These are phyloP conservation scores for Musa troglodytarum DNA, from an alignment of 176 grass and related monocot genomes.

Conservation along the genomic window DNA sequence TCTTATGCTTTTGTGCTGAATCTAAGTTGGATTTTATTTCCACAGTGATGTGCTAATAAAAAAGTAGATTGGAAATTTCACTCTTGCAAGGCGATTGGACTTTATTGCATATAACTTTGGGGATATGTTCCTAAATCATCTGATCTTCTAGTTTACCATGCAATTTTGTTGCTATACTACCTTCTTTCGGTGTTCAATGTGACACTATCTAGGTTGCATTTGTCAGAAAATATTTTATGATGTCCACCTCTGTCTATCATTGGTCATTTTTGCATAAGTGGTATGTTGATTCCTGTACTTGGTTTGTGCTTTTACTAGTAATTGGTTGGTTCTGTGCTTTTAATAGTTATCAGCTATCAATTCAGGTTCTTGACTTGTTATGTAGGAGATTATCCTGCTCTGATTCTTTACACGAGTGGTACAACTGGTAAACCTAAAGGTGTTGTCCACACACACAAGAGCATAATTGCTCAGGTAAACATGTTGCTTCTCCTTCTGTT, in stretches of 20 bases:
- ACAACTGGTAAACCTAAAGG: slow-evolving; percentile 98
- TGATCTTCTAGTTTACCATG: no score
- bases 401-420: slow-evolving; percentile 97
- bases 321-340: neutral
- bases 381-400: slow-evolving; percentile 80
- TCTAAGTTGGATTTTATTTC: no score
- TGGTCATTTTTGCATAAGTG: neutral
- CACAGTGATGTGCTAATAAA: no score
- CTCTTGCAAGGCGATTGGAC: no score
- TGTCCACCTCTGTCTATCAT: neutral
- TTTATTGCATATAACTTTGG: no score
- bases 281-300: neutral
- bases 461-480: slow-evolving; percentile 68
- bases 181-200: neutral
- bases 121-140: no score
- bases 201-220: neutral
- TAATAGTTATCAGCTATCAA: neutral
- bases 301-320: neutral
- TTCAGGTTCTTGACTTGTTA: neutral
- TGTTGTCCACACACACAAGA: slow-evolving; percentile 77
- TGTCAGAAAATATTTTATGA: neutral
- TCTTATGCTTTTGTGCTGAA: neutral
- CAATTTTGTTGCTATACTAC: no score
- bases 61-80: no score
- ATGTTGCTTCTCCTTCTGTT: neutral